phyloP scores from a whole-genome alignment of 495 filamentous ascomycete genomes.

The Paragyromitra xinjiangensis region DNA sequence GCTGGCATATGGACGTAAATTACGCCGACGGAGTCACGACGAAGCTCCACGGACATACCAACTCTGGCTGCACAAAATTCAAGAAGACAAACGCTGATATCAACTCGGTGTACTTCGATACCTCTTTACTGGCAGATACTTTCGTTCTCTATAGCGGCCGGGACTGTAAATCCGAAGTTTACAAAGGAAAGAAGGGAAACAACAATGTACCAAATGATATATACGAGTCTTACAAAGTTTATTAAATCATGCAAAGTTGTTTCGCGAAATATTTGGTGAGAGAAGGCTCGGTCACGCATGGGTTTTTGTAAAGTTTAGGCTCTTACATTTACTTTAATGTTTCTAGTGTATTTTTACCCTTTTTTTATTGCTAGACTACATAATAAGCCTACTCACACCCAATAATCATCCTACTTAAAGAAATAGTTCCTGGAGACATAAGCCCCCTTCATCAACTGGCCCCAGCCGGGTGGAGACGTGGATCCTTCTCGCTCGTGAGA shows the following conservation, averaged over 20 bases:
- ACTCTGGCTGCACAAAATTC: conserved; percentile 47
- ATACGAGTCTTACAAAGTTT: conserved; percentile 50
- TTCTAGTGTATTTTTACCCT: background rate
- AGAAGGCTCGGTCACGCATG: background rate
- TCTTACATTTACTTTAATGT: background rate
- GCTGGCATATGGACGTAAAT: conserved; percentile 48
- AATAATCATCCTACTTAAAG: background rate
- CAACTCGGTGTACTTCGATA: conserved; percentile 50
- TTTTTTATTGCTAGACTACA: background rate
- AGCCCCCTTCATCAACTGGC: background rate
- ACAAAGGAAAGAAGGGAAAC: conserved; percentile 54
- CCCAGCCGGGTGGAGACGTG: background rate
- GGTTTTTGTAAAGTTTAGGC: background rate
- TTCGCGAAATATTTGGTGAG: background rate
- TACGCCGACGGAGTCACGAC: conserved; percentile 45
- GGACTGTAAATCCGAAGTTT: conserved; percentile 44
- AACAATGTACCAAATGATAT: conserved; percentile 49
- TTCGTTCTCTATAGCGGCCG: conserved; percentile 49
- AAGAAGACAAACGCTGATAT: conserved; percentile 51
- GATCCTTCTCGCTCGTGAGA: background rate
- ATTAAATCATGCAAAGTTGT: conserved; percentile 17
- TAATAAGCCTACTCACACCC: background rate
- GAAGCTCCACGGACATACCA: conserved; percentile 45
- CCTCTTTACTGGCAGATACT: conserved; percentile 46
- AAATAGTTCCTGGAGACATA: background rate